phyloP scores from a whole-genome alignment of 1,284 basidiomycete genomes.

The Limonomyces culmigenus region DNA sequence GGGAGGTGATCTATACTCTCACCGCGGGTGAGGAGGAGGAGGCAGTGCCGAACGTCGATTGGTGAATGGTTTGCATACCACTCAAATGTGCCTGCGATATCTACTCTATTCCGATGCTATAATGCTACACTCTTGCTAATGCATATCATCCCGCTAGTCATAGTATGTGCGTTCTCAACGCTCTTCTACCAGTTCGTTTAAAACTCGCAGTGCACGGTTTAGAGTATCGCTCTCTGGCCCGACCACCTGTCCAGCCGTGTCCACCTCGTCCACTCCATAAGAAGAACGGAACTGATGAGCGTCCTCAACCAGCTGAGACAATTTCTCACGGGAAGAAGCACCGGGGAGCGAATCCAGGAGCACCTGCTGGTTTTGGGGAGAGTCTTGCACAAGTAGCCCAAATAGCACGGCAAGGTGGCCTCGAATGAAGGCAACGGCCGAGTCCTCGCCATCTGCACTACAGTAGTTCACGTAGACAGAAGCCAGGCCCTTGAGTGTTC shows the following conservation, averaged over 20 bases:
- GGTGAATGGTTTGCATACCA: too few relatives aligned
- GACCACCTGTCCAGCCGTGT: neutral
- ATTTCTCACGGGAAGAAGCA: slow-evolving; percentile 15
- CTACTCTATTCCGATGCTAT: neutral
- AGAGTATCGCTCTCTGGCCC: neutral
- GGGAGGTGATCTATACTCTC: slow-evolving; percentile 45
- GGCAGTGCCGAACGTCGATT: too few relatives aligned
- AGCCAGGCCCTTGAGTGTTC: slow-evolving; percentile 28
- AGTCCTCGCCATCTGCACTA: slow-evolving; percentile 2
- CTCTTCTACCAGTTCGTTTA: neutral
- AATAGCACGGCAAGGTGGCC: slow-evolving; percentile 58
- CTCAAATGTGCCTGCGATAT: too few relatives aligned
- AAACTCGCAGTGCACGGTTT: neutral
- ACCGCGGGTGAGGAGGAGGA: slow-evolving; percentile 38
- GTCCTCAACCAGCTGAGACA: slow-evolving; percentile 25
- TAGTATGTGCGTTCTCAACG: neutral
- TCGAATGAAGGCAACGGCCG: slow-evolving; percentile 28
- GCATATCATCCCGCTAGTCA: neutral
- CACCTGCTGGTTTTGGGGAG: slow-evolving; percentile 22
- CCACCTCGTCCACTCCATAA: neutral
- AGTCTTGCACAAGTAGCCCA: slow-evolving; percentile 44
- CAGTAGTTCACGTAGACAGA: slow-evolving; percentile 21
- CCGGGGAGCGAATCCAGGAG: slow-evolving; percentile 28
- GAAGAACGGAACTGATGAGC: neutral
- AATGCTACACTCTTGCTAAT: neutral